phyloP scores from a whole-genome alignment of 192 early-diverging fungal genomes.

The Entophlyctis helioformis region DNA sequence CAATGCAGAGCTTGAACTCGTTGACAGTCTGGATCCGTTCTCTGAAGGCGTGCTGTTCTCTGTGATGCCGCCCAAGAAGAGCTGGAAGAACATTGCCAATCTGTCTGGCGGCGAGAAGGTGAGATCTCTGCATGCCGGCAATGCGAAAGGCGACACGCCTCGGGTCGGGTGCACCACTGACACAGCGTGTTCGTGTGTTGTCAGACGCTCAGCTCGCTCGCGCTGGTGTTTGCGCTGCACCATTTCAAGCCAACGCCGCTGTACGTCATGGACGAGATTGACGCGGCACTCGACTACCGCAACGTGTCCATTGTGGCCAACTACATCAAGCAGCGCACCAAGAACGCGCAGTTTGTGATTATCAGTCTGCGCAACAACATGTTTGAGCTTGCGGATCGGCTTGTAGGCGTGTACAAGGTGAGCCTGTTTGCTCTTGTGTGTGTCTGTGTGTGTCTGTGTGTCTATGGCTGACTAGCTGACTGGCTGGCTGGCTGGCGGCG shows the following conservation, averaged over 20 bases:
- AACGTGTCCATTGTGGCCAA: conserved; percentile 99
- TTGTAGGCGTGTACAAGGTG: conserved; percentile 96
- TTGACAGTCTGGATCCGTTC: conserved; percentile 95
- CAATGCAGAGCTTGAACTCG: conserved; percentile 94
- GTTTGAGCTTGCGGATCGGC: conserved; percentile 98
- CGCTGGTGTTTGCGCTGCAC: conserved; percentile 96
- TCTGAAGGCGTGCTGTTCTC: conserved; percentile 97
- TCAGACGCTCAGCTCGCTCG: conserved; percentile 91
- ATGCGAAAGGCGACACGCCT: too few species aligned
- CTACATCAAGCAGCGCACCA: conserved; percentile 95
- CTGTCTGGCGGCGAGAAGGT: conserved; percentile 99
- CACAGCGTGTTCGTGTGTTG: not conserved
- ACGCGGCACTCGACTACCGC: conserved; percentile 95
- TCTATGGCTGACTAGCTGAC: not conserved
- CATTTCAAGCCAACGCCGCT: conserved; percentile 99
- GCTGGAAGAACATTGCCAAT: conserved; percentile 99
- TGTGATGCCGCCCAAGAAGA: conserved; percentile 99
- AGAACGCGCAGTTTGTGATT: conserved; percentile 97
- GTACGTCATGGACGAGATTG: conserved; percentile 99
- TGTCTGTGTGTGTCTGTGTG: too few species aligned
- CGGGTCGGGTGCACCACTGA: too few species aligned
- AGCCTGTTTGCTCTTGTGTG: not conserved
- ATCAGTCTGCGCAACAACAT: conserved; percentile 98
- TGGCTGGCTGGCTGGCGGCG: not conserved
- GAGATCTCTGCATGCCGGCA: not conserved